Evolutionary conservation across 2,329 filamentous ascomycete genomes (phyloP), one percentile per base, ranked within the genome.

Genomic region (Samsoniella hepiali): DNA sequence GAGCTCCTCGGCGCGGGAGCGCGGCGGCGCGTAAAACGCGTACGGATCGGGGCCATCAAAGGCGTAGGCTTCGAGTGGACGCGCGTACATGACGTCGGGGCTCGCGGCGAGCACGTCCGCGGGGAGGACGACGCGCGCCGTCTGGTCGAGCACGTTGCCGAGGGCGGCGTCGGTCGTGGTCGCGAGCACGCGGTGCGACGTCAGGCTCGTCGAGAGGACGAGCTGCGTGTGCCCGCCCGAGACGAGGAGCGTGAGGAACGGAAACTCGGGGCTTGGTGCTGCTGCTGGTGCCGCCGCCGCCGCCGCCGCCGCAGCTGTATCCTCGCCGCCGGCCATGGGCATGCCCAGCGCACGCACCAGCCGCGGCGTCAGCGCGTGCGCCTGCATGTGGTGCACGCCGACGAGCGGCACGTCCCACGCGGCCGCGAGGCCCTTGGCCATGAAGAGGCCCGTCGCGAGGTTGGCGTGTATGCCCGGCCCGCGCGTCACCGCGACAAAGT

Each of bases 361-460:
- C 10, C 92, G 84, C 17, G 94, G 91, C 22, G 95, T 98, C 66
- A 99, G 78, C 22, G 95, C 90, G 75, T 99, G 95, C 11, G 93
- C 95, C 74, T 97, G 93, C 95, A 99, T 98, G 75, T 99, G 95
- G 74, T 99, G 91, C 1, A 97, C 91, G 0, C 88, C 95, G 1
- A 98, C 75, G 38, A 98, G 79, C 3, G 94, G 93, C 44, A 93
- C 83, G 67, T 87, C 83, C 91, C 91, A 96, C 44, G 91, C 93
- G 27, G 91, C 81, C 0, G 93, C 87, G 27, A 98, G 82, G 0
- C 93, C 95, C 76, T 98, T 98, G 22, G 92, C 95, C 29, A 88
- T 88, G 72, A 92, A 88, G 11, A 98, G 75, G 0, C 95, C 95
- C 17, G 89, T 87, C 27, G 87, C 83, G 36, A 99, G 81, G 69